Base-by-base conservation (phyloP, 2,329 filamentous ascomycete species). In the Dothiorella sarmentorum region DNA sequence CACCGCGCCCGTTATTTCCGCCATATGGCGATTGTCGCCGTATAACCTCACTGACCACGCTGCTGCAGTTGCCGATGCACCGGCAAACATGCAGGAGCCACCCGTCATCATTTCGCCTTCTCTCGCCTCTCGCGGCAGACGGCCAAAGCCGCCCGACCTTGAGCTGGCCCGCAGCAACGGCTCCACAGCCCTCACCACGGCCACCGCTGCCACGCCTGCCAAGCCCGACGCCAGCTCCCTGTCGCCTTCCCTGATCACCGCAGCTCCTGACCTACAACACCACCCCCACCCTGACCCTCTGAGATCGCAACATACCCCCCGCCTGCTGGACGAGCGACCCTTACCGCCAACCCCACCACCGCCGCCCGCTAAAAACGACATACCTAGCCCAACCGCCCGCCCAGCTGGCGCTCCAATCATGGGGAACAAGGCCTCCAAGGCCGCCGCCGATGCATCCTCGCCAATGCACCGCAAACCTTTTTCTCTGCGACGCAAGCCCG, bases 111-210 rank as follows among this genome's bases (percentile, higher is more conserved):
- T 65, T 35, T 72, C 65, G 33, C 66, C 68, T 49, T 68, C 68
- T 33, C 62, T 73, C 18, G 70, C 69, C 20, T 52, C 37, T 38
- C 71, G 72, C 24, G 67, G 64, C 47, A 67, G 65, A 9, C 73
- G 71, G 45, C 47, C 24, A 24, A 52, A 52, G 24, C 72, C 72
- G 6, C 64, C 68, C n/a, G 68, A 68, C 7, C 66, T 74, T 7
- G 71, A 64, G 26, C 63, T 74, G 10, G 62, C 60, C 26, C 61
- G 63, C 26, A 73, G 70, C 65, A 74, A 74, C 68, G 72, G 72
- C 42, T 68, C 72, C n/a, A 73, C 72, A 33, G 72, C 71, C 7
- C 33, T 52, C 20, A 38, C 47, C 18, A 61, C 59, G 71, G 9
- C 69, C 68, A 24, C 62, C 35, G 61, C 59, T 72, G 10, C 70